These are phyloP conservation scores for Sequoiadendron giganteum DNA, from an alignment of 75 land plant genomes.

Conservation along the genomic window DNA sequence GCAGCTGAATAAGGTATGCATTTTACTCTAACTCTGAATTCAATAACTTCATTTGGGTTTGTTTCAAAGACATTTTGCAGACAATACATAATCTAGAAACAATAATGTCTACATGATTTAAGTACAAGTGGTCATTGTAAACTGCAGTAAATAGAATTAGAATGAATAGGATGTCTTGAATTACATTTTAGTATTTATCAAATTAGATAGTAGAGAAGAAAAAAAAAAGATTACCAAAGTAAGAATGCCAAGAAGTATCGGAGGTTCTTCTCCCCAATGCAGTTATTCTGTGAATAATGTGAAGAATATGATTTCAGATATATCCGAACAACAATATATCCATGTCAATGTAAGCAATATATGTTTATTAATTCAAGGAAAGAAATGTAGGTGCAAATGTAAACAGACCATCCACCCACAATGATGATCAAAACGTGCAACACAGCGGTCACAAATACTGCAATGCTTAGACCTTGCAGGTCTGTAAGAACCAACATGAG, in stretches of 20 bases:
- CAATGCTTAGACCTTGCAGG: slow-evolving; percentile 99
- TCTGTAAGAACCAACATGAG: slow-evolving; percentile 29
- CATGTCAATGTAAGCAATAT: not conserved
- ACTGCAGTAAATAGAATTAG: not conserved
- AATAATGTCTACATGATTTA: not conserved
- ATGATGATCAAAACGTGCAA: slow-evolving; percentile 99
- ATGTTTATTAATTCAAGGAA: not conserved
- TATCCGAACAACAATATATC: not conserved
- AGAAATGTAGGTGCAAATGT: not conserved
- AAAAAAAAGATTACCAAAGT: slow-evolving; percentile 56
- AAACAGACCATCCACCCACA: slow-evolving; percentile 98
- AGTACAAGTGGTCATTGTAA: not conserved
- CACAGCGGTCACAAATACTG: slow-evolving; percentile 90
- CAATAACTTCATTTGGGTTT: not conserved
- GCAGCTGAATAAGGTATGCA: not conserved
- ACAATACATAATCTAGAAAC: not conserved
- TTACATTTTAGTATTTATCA: not conserved
- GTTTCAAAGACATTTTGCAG: not conserved
- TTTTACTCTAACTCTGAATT: not conserved
- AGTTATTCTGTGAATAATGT: slow-evolving; percentile 75
- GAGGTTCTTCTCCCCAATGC: slow-evolving; percentile 96
- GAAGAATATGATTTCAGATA: not conserved
- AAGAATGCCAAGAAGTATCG: slow-evolving; percentile 92
- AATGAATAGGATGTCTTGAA: not conserved
- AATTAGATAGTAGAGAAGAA: not conserved